Base-by-base conservation (phyloP, 2,329 filamentous ascomycete species). In the Dichotomopilus funicola region DNA sequence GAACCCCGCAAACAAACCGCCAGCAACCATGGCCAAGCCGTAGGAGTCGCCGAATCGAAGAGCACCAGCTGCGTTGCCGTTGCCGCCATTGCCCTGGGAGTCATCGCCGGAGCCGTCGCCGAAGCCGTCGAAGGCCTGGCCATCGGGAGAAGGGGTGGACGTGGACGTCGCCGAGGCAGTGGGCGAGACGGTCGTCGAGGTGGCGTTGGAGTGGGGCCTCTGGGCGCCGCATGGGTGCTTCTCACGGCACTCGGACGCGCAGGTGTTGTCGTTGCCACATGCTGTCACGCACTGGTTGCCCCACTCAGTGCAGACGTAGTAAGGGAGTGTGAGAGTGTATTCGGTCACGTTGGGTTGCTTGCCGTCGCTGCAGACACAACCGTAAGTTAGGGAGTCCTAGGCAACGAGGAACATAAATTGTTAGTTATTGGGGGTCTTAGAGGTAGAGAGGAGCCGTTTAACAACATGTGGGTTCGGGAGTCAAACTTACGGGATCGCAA, bases 311-410 rank as follows among this genome's bases (percentile, higher is more conserved):
- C 88, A 94, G 64, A 84, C 78, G 73, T 85, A 89, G 78, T 83
- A 92, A 37, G 89, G 88, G 33, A 94, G 76, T 1, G 88, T 91
- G 63, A 89, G 78, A 19, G 85, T 86, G 78, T 87, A 94, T 71
- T 91, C 79, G 65, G 85, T 82, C 49, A 89, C 72, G 72, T 91
- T 91, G 62, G 88, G 88, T 51, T 79, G 72, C 59, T 78, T 68
- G 67, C 81, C 80, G 67, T 87, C 78, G 60, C 78, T 77, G 75
- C 88, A 94, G 63, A 89, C 75, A 70, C 88, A 94, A 60, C 78
- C 75, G 72, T 86, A 92, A n/a, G 73, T 77, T 49, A 92, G 78
- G 19, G 75, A 73, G 51, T 77, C 66, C 81, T 85, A n/a, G 4
- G 10, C 7, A 37, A 6, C 10, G 34, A n/a, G 34, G 19, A 37